Base-by-base conservation (phyloP, 495 filamentous ascomycete genomes). In the Aspergillus kassunensis region DNA sequence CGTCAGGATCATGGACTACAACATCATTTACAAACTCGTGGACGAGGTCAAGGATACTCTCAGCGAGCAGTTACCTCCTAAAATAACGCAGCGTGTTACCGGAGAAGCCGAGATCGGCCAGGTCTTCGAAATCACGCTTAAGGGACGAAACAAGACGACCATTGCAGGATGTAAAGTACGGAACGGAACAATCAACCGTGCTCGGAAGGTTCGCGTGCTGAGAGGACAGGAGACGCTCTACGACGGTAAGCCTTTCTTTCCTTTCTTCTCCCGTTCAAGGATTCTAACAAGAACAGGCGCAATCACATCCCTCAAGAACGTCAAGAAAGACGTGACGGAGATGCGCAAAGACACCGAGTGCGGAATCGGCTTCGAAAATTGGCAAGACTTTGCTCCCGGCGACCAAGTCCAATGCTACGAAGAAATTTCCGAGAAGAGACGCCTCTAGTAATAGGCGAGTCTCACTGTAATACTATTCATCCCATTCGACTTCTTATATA, bases 301-400 rank as follows among this genome's bases (percentile, higher is more conserved):
- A 8, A 76, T 97, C 12, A 74, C 80, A 16, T 88, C 87, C 2
- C 80, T 99, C 25, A 97, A 93, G 74, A 87, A 92, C 58, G 81
- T 87, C 64, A 95, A 97, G 78, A 93, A 95, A 58, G 89, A 96
- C 61, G 85, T 91, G 6, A 73, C 74, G 7, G 88, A 95, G 61
- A 91, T 92, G 82, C 85, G 82, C 59, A 97, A 95, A 75, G 91
- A 89, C 34, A 82, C 75, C 35, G 95, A 99, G 65, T 99, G 95
- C 60, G 95, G 95, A 44, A 86, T 99, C 53, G 82, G 78, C 31
- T 96, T 99, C 60, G 81, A 86, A 7, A 76, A 72, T 31, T 97
- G 89, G 86, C 73, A 82, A 15, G 85, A 80, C 16, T 89, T 97
- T 69, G 62, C 82, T 51, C 76, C 83, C 27, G 93, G 91, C 20